Base-by-base conservation (phyloP, 495 filamentous ascomycete species). In the Podospora comata region DNA sequence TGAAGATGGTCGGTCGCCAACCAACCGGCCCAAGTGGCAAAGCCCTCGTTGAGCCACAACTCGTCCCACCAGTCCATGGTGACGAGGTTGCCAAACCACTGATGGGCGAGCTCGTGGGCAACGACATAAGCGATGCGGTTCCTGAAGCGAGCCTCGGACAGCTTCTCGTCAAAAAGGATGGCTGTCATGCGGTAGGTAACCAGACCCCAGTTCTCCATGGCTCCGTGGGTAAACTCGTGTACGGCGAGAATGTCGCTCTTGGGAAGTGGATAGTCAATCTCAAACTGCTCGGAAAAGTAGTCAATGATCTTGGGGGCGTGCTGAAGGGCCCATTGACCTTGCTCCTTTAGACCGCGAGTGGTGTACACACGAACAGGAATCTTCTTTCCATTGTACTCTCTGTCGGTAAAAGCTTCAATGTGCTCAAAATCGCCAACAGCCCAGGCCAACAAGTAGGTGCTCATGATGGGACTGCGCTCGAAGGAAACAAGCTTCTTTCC, bases 1-100 rank as follows among this genome's bases (percentile, higher is more conserved):
- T 97, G 90, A 68, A 97, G 88, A 76, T 95, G 87, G 77, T 97
- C 92, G 26, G 92, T 88, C 18, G 94, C 94, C 62, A 93, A 85
- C 94, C 94, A 99, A 62, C 94, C 94, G 62, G 97, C 92, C 95
- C 94, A 97, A 4, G 95, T 99, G 26, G 95, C 95, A 78, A 99
- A 99, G 2, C 94, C 94, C 78, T 98, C 94, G 69, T 96, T 96
- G 15, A 98, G 85, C 94, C 95, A 99, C 26, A 99, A 84, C 78
- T 96, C 95, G 76, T 90, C 93, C 95, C 95, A 97, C 86, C 86
- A 89, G 70, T 89, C 87, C 90, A 92, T 92, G 18, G 90, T 92
- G 23, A 97, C 95, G 19, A 97, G 86, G 75, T 99, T 97, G 34
- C 95, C 95, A 74, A 97, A 99, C 95, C 95, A 99, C 81, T 98